Evolutionary conservation across 1,284 basidiomycete genomes (phyloP), one percentile per base, ranked within the genome.

Genomic region (Cutaneotrichosporon cutaneum): DNA sequence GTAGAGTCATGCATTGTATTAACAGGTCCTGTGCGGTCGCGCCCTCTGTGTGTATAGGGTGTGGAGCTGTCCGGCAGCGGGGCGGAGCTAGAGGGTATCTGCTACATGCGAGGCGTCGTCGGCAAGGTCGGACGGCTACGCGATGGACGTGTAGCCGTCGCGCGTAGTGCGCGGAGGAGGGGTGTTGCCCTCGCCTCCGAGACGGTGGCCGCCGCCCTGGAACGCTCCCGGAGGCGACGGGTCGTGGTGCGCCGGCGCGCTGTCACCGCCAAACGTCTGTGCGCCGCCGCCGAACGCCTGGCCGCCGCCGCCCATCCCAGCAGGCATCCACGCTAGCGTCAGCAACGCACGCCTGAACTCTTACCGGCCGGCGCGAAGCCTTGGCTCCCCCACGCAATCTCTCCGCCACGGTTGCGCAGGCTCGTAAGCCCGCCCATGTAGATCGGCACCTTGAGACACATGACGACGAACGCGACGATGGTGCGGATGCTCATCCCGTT

Each of bases 371-470:
- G 58, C 35, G 30, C 53, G 13, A 59, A 59, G 21, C 59, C 52
- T 10, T 56, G 56, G n/a, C 48, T 32, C 8, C 36, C 33, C 63
- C 63, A 61, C 14, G 22, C 27, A 10, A 77, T 44, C 50, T 76
- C 76, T 21, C 72, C 72, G 16, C 76, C 76, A 13, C 75, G 59
- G 48, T 72, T 71, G 32, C 71, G 67, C 13, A 78, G 64, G 24
- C 61, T 52, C 1, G 51, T 65, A 11, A 73, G 51, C 36, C 72
- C 67, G 7, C 67, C 70, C 33, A 70, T 70, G 62, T 72, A 74
- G 33, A 77, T 68, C 5, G 75, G 72, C 24, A 63, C 60, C 63
- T 77, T 77, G 24, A 69, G 22, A 51, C 65, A 68, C 52, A 58
- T 54, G 22, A 60, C 30, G 48, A 50, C 42, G 18, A 22, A 9